phyloP scores from a whole-genome alignment of 2,329 filamentous ascomycete genomes.

The Volutella citrinella region DNA sequence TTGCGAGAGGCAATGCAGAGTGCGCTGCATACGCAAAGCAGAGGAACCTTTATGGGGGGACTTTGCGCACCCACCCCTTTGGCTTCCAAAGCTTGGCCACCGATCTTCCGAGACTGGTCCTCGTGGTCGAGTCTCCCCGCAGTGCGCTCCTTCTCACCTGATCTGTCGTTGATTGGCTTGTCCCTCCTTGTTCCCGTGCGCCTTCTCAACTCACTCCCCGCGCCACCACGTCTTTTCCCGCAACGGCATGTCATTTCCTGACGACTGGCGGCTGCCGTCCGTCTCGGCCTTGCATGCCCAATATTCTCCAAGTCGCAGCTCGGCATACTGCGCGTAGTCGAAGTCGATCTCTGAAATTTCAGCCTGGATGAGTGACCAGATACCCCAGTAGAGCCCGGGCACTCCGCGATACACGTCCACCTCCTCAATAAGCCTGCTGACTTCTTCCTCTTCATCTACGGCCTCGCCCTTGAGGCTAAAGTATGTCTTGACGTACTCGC shows the following conservation, averaged over 20 bases:
- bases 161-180: too few species aligned
- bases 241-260: conserved; percentile 62
- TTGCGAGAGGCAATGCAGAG: conserved; percentile 2
- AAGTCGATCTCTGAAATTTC: conserved; percentile 95
- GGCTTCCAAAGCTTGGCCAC: too few species aligned
- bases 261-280: conserved; percentile 55
- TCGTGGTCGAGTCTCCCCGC: too few species aligned
- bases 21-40: too few species aligned
- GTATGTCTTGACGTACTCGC: conserved; percentile 79
- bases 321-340: conserved; percentile 90
- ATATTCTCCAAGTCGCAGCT: conserved; percentile 83
- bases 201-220: conserved; percentile 19
- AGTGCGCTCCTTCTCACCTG: too few species aligned
- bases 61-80: too few species aligned
- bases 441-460: conserved; percentile 57
- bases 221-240: conserved; percentile 77
- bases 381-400: conserved; percentile 87
- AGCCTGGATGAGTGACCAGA: conserved; percentile 94
- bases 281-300: conserved; percentile 83
- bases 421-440: conserved; percentile 69
- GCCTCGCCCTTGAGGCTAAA: conserved; percentile 46
- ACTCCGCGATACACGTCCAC: conserved; percentile 86
- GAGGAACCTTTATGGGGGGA: too few species aligned
- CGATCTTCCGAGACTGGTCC: too few species aligned
- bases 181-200: too few species aligned